A percentile compares a stretch with the other conserved stretches of the same genome.
Evolutionary conservation across 2,329 filamentous ascomycete genomes (phyloP).

Genomic region (Microcera coccophila): DNA sequence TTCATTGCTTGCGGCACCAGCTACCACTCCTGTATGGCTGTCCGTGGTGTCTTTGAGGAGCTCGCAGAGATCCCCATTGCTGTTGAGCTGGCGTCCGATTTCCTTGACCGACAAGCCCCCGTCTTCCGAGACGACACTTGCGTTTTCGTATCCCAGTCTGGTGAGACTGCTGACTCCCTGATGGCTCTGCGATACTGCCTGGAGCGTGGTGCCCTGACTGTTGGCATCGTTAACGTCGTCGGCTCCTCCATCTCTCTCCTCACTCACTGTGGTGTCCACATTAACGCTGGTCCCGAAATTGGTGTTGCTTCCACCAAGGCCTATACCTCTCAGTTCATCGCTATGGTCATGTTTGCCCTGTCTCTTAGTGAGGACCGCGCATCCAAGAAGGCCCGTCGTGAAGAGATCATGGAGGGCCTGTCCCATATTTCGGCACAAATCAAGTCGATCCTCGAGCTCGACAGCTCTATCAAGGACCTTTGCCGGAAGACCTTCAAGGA

Average conservation of each 20-base stretch:
- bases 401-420: slow-evolving; percentile 95
- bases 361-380: slow-evolving; percentile 95
- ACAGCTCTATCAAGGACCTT: slow-evolving; percentile 90
- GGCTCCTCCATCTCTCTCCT: slow-evolving; percentile 98
- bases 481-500: slow-evolving; percentile 91
- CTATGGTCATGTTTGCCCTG: slow-evolving; percentile 99
- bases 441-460: slow-evolving; percentile 83
- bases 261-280: slow-evolving; percentile 99
- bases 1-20: slow-evolving; percentile 99
- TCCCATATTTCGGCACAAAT: slow-evolving; percentile 86
- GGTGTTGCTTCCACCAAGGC: slow-evolving; percentile 99
- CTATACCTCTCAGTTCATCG: slow-evolving; percentile 98
- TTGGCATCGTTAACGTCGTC: slow-evolving; percentile 97
- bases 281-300: slow-evolving; percentile 97
- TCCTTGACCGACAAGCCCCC: slow-evolving; percentile 91
- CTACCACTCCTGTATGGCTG: slow-evolving; percentile 99
- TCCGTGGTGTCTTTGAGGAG: slow-evolving; percentile 96
- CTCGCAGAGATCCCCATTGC: slow-evolving; percentile 96
- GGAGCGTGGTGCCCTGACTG: slow-evolving; percentile 93
- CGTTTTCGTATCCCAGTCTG: slow-evolving; percentile 97
- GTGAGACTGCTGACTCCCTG: slow-evolving; percentile 95
- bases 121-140: slow-evolving; percentile 99
- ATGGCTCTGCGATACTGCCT: slow-evolving; percentile 97
- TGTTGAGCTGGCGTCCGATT: slow-evolving; percentile 95
- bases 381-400: slow-evolving; percentile 84